Base-by-base conservation (phyloP, 2,329 filamentous ascomycete genomes). In the Botrytis tulipae region DNA sequence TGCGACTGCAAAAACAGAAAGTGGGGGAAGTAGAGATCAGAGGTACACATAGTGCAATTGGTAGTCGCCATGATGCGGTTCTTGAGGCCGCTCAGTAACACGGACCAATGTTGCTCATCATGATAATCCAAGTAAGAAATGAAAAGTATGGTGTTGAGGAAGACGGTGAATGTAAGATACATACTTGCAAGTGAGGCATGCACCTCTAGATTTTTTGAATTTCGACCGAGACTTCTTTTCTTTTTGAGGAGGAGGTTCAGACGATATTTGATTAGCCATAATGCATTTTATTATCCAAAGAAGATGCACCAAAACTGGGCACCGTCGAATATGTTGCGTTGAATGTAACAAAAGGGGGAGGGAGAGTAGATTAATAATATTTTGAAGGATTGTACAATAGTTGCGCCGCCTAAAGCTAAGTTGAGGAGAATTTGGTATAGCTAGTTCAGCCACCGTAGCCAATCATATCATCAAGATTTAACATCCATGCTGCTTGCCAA, bases 51-150 rank as follows among this genome's bases (percentile, higher is more conserved):
- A 87, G 87, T 88, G 88, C 91, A 87, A 90, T 91, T 67, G 88
- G 87, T 84, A 84, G 86, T 93, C 93, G 88, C 93, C 93, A 92
- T 88, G 83, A 86, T 85, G 90, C 91, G 91, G 93, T 92, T 94
- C 92, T 95, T 95, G 93, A 94, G 88, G 89, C 91, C 91, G 90
- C 91, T 95, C 92, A 89, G 93, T 90, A 95, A 96, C 92, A 95
- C 92, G 93, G 93, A 95, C 93, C 92, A 95, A 95, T 90, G 87
- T 87, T 88, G 92, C 87, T 95, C 92, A 94, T 95, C 92, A 92
- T 87, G 80, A 80, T 82, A 77, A 12, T 67, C 78, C 4, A 20
- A 37, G 16, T 37, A 29, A 54, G 29, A n/a, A 65, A 4, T 16
- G 6, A 9, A 8, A 40, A 1, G 20, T 63, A 57, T 66, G 42